Evolutionary conservation across 441 rosid genomes (phyloP).

Genomic region (Adansonia grandidieri): DNA sequence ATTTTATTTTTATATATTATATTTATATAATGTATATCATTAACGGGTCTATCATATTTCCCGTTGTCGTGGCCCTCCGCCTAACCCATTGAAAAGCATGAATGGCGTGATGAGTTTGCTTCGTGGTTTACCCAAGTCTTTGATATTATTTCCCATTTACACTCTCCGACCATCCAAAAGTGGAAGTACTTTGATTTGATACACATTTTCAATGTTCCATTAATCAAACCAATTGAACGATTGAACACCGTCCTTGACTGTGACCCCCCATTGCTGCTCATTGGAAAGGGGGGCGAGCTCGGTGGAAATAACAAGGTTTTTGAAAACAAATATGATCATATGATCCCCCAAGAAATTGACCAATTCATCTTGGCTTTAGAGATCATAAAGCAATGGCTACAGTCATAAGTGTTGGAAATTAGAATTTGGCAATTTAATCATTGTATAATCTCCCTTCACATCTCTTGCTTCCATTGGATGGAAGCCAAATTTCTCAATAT

Average conservation of each 20-base stretch:
- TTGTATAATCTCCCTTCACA: too few relatives aligned
- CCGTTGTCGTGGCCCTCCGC: neutral
- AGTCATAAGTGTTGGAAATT: too few relatives aligned
- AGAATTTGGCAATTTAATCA: too few relatives aligned
- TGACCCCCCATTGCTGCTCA: neutral
- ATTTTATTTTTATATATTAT: too few relatives aligned
- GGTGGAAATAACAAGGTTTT: neutral
- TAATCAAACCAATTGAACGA: neutral
- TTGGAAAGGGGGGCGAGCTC: neutral
- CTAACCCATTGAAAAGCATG: neutral
- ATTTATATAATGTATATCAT: too few relatives aligned
- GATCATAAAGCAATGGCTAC: too few relatives aligned
- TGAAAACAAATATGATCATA: neutral
- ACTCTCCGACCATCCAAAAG: neutral
- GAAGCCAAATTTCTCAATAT: too few relatives aligned
- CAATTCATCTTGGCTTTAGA: neutral
- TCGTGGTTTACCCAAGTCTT: neutral
- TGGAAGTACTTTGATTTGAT: neutral
- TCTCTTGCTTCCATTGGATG: too few relatives aligned
- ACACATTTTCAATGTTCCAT: constrained; percentile 4
- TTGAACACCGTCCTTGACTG: constrained; percentile 4
- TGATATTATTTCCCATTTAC: neutral
- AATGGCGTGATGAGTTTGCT: constrained; percentile 1
- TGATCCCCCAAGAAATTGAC: too few relatives aligned
- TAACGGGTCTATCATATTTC: too few relatives aligned